phyloP scores from a whole-genome alignment of 179 eudicot species.

The Sideroxylon spinosum region DNA sequence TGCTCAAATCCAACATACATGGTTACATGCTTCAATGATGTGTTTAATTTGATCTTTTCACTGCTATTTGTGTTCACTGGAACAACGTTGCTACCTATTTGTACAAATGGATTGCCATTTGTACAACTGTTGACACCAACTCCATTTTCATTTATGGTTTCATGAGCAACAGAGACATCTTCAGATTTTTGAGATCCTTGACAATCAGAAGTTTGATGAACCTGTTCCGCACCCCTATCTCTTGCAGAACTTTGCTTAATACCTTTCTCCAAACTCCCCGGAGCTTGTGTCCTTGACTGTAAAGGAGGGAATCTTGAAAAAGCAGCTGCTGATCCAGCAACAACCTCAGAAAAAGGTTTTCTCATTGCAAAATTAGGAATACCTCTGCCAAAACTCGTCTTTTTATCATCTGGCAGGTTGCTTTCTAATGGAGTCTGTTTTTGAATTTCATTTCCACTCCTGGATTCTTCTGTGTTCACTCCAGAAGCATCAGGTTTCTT shows the following conservation, averaged over 20 bases:
- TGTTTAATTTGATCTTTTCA: constrained; percentile 35
- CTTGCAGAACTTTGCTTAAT: constrained; percentile 35
- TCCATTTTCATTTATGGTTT: constrained; percentile 30
- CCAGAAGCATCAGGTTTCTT: constrained; percentile 26
- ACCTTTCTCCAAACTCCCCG: constrained; percentile 44
- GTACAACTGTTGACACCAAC: constrained; percentile 20
- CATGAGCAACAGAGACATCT: constrained; percentile 31
- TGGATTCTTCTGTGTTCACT: constrained; percentile 26
- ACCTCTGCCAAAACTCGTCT: constrained; percentile 48
- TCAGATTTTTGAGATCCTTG: constrained; percentile 40
- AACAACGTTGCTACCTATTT: constrained; percentile 56
- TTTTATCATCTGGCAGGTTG: constrained; percentile 36
- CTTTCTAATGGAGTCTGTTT: constrained; percentile 29
- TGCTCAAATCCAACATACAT: constrained; percentile 93
- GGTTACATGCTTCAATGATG: constrained; percentile 40
- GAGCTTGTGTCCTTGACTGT: constrained; percentile 44
- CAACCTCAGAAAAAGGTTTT: constrained; percentile 95
- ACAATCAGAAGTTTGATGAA: constrained; percentile 27
- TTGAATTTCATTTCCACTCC: constrained; percentile 34
- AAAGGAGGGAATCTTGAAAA: constrained; percentile 80
- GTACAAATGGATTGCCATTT: constrained; percentile 46
- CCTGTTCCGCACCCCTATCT: constrained; percentile 34
- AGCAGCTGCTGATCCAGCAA: constrained; percentile 72
- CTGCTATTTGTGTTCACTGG: constrained; percentile 37
- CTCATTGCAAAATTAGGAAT: constrained; percentile 62